A percentile compares a stretch with the other conserved stretches of the same genome.
Conservation (phyloP, 2,329 filamentous ascomycete genomes). For the Fusarium tricinctum region DNA sequence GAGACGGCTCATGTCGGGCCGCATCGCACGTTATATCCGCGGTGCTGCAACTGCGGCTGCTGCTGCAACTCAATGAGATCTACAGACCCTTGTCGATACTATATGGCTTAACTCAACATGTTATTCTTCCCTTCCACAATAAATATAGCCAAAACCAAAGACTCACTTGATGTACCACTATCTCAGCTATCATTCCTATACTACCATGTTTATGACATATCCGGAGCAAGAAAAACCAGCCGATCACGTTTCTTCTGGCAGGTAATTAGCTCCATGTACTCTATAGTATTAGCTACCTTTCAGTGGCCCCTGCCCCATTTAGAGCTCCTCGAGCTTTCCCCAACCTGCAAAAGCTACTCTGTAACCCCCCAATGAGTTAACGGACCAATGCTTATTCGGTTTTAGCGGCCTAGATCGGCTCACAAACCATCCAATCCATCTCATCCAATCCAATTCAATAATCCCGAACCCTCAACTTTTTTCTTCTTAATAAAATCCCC, state of each 20-base stretch:
- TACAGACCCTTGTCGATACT: no score
- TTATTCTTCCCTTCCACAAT: no score
- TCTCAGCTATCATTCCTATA: neutral
- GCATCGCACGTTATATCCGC: neutral
- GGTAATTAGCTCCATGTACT: neutral
- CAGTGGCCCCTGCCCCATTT: neutral
- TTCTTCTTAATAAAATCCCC: slow-evolving; percentile 34
- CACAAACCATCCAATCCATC: slow-evolving; percentile 24
- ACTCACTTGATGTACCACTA: no score
- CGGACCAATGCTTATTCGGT: slow-evolving; percentile 36
- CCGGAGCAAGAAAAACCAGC: neutral
- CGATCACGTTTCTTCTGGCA: slow-evolving; percentile 6
- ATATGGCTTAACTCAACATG: neutral
- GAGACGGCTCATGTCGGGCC: slow-evolving; percentile 23
- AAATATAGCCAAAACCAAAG: neutral
- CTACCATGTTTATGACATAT: neutral
- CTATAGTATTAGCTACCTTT: neutral
- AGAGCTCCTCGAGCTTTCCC: slow-evolving; percentile 22
- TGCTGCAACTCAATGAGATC: neutral
- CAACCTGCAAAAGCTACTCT: slow-evolving; percentile 21
- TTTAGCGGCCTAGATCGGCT: slow-evolving; percentile 46
- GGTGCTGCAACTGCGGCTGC: neutral
- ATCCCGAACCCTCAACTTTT: slow-evolving; percentile 11
- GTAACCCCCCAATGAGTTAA: slow-evolving; percentile 16
- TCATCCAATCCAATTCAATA: slow-evolving; percentile 10